These are phyloP conservation scores for Waltergamsia citrina DNA, from an alignment of 2,329 filamentous ascomycete species.

Conservation along the genomic window DNA sequence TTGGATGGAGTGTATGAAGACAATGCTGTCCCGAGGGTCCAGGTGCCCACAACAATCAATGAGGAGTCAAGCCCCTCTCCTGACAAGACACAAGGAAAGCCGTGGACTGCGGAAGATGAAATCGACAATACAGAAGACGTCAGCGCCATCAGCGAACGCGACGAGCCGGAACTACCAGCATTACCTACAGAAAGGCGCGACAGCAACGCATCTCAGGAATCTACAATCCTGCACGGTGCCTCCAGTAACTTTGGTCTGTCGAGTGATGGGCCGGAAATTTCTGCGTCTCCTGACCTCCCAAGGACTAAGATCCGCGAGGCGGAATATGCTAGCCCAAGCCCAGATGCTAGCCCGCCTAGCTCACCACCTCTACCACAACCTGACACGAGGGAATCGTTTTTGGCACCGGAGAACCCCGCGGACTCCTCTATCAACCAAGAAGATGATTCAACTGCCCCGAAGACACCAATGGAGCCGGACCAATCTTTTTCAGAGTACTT, in stretches of 20 bases:
- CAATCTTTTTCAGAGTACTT: conserved; percentile 36
- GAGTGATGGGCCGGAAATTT: conserved; percentile 33
- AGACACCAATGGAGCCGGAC: conserved; percentile 30
- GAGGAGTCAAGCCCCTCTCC: conserved; percentile 1
- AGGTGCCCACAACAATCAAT: conserved; percentile 3
- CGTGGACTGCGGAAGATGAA: conserved; percentile 1
- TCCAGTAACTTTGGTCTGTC: conserved; percentile 28
- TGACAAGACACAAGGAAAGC: neutral
- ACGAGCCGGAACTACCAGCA: conserved; percentile 24
- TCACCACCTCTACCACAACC: conserved; percentile 28
- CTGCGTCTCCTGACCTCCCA: conserved; percentile 27
- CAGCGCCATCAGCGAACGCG: conserved; percentile 13
- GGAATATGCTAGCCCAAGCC: conserved; percentile 16
- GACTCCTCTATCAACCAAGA: conserved; percentile 7
- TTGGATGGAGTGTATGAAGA: conserved; percentile 1
- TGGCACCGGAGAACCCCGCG: conserved; percentile 30
- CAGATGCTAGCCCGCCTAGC: conserved; percentile 34
- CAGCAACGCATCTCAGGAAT: conserved; percentile 25
- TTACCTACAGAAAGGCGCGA: conserved; percentile 18
- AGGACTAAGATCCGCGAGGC: conserved; percentile 18
- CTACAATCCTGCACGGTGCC: conserved; percentile 25
- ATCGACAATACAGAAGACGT: neutral
- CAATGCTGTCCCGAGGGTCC: neutral
- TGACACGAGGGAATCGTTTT: conserved; percentile 16
- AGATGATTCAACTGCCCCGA: conserved; percentile 25